Percentiles rank a stretch among this genome's conserved stretches.
phyloP scores from a whole-genome alignment of 345 rosid genomes.

The Mallotus nudiflorus region DNA sequence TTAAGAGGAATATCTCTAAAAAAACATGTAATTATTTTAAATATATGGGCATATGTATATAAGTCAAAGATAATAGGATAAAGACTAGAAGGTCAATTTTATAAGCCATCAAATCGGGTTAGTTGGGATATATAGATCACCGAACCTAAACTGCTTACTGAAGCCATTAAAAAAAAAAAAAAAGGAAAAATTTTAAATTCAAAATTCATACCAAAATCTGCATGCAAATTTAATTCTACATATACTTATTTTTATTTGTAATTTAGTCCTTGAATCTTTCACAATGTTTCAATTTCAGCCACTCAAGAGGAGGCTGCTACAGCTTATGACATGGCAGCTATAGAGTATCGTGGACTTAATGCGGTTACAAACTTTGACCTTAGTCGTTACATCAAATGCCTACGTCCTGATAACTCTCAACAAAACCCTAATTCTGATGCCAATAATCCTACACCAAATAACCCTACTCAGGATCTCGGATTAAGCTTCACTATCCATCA shows the following conservation, averaged over 20 bases:
- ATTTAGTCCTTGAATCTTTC: background rate
- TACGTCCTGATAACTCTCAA: slow-evolving; percentile 36
- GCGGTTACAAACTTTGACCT: slow-evolving; percentile 96
- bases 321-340: slow-evolving; percentile 91
- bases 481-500: slow-evolving; percentile 17
- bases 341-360: slow-evolving; percentile 86
- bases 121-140: slow-evolving; percentile 41
- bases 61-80: background rate
- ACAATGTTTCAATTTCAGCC: slow-evolving; percentile 44
- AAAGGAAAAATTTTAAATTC: slow-evolving; percentile 21
- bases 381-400: slow-evolving; percentile 78
- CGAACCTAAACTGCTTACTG: slow-evolving; percentile 43
- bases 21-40: no score
- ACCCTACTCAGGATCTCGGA: slow-evolving; percentile 23
- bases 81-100: background rate
- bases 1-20: no score
- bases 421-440: slow-evolving; percentile 17
- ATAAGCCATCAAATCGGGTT: slow-evolving; percentile 20
- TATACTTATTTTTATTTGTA: background rate
- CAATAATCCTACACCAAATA: background rate
- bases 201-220: slow-evolving; percentile 31
- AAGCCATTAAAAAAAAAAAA: no score
- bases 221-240: slow-evolving; percentile 26
- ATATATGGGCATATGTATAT: background rate
- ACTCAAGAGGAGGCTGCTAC: slow-evolving; percentile 97